Evolutionary conservation across 148 eudicot species (phyloP).

Genomic region (Polygonum maritimum): DNA sequence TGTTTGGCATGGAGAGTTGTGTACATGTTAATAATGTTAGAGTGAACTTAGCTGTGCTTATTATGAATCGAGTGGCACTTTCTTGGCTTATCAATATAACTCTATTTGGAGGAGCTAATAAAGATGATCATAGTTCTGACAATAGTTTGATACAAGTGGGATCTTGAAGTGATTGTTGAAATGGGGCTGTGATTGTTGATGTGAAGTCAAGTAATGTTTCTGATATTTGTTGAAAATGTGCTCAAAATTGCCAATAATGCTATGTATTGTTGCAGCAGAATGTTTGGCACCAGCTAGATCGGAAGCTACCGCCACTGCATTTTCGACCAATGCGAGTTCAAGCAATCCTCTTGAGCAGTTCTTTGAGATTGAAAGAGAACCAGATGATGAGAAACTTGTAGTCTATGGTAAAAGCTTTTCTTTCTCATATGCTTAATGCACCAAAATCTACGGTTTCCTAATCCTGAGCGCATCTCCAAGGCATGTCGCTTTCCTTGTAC

Average conservation of each 20-base stretch:
- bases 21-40: background rate
- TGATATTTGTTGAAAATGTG: background rate
- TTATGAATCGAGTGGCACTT: background rate
- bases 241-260: background rate
- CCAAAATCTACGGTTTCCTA: constrained; percentile 73
- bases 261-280: constrained; percentile 10
- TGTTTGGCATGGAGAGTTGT: background rate
- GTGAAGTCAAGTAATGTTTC: background rate
- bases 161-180: too few relatives aligned
- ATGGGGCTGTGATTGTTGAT: too few relatives aligned
- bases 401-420: constrained; percentile 33
- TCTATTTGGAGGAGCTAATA: too few relatives aligned
- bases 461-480: constrained; percentile 90
- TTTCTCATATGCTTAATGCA: constrained; percentile 52
- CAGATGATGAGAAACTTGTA: constrained; percentile 55
- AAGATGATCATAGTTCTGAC: too few relatives aligned
- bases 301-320: constrained; percentile 25
- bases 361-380: constrained; percentile 41
- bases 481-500: constrained; percentile 19
- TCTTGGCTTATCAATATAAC: background rate
- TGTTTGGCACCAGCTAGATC: constrained; percentile 24
- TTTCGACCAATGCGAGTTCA: constrained; percentile 23
- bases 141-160: too few relatives aligned
- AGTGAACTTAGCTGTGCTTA: background rate
- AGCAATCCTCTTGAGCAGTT: constrained; percentile 58